Percentiles rank a stretch among this genome's conserved stretches.
phyloP scores from a whole-genome alignment of 2,329 filamentous ascomycete species.

The Lachnellula suecica region DNA sequence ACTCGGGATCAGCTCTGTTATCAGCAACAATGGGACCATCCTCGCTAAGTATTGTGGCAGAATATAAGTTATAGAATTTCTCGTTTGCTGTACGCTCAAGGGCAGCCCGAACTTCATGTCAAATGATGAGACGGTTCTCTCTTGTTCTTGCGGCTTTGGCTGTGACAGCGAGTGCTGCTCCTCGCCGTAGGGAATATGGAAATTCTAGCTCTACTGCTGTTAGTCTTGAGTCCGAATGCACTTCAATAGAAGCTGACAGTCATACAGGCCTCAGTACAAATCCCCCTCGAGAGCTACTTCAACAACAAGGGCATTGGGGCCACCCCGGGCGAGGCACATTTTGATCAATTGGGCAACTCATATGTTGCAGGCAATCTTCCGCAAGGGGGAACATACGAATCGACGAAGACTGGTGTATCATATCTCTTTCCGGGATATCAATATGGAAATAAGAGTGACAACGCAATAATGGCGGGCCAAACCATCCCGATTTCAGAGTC shows the following conservation, averaged over 20 bases:
- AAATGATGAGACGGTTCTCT: too few species aligned
- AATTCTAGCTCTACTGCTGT: too few species aligned
- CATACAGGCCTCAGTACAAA: slow-evolving; percentile 16
- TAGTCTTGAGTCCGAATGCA: too few species aligned
- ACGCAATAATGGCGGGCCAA: slow-evolving; percentile 43
- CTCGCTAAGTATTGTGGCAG: too few species aligned
- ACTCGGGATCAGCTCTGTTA: too few species aligned
- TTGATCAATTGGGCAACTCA: slow-evolving; percentile 42
- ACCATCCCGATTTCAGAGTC: slow-evolving; percentile 33
- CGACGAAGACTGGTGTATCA: slow-evolving; percentile 39
- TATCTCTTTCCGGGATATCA: slow-evolving; percentile 45
- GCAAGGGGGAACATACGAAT: slow-evolving; percentile 37
- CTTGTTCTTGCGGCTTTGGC: too few species aligned
- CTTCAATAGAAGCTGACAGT: neutral
- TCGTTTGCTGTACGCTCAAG: too few species aligned
- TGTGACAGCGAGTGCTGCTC: too few species aligned
- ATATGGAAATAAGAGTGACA: slow-evolving; percentile 36
- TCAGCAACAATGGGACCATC: too few species aligned
- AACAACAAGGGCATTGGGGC: slow-evolving; percentile 49
- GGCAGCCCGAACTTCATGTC: too few species aligned
- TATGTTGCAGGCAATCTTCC: slow-evolving; percentile 37
- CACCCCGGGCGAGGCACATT: slow-evolving; percentile 44
- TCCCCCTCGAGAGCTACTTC: slow-evolving; percentile 36
- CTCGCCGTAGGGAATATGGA: too few species aligned
- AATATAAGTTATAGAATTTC: too few species aligned